Conservation (phyloP, 2,329 filamentous ascomycete genomes). For the Alternaria infectoria region DNA sequence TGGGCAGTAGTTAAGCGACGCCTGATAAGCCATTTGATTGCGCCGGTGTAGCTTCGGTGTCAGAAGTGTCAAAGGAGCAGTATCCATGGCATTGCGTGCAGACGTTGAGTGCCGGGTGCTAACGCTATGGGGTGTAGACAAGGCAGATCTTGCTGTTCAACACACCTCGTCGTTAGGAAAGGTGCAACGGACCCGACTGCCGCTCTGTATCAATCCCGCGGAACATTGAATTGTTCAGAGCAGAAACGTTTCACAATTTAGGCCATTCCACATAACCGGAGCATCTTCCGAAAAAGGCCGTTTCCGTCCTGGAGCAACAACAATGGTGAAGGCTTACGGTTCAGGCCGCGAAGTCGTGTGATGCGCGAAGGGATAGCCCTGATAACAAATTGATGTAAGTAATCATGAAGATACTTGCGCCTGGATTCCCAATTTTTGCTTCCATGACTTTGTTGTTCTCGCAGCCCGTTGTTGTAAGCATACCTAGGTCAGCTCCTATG, state of each 20-base stretch:
- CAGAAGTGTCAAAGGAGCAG: conserved; percentile 3
- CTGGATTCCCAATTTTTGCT: too few species aligned
- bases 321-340: neutral
- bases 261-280: neutral
- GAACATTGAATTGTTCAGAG: neutral
- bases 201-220: neutral
- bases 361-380: neutral
- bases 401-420: neutral
- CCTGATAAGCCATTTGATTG: conserved; percentile 14
- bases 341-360: neutral
- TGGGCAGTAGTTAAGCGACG: conserved; percentile 12
- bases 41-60: conserved; percentile 2
- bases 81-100: conserved; percentile 9
- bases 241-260: neutral
- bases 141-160: conserved; percentile 10
- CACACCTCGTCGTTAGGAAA: neutral
- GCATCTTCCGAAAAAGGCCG: neutral
- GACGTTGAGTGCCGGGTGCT: conserved; percentile 8
- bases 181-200: neutral
- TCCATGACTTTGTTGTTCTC: neutral
- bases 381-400: neutral
- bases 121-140: conserved; percentile 4
- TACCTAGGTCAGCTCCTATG: neutral
- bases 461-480: neutral
- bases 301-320: neutral